These are phyloP conservation scores for Ramalina intermedia DNA, from an alignment of 495 filamentous ascomycete species.

Conservation along the genomic window DNA sequence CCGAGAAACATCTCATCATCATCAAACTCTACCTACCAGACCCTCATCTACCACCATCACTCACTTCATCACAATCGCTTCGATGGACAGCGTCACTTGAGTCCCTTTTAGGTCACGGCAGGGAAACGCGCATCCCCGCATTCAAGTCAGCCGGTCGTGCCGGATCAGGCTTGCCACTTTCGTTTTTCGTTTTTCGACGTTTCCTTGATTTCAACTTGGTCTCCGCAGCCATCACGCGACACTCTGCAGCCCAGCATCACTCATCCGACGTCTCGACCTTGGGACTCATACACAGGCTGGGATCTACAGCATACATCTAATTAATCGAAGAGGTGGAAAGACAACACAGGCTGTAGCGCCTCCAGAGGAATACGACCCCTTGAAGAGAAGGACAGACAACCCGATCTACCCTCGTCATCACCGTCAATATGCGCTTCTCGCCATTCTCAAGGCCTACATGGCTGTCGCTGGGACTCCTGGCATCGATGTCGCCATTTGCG, in stretches of 20 bases:
- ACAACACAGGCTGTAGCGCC: neutral
- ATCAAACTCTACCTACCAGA: neutral
- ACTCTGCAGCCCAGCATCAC: too few species aligned
- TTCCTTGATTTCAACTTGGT: neutral
- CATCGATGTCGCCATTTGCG: constrained; percentile 25
- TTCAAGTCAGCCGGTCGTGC: neutral
- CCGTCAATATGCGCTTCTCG: constrained; percentile 20
- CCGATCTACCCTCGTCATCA: neutral
- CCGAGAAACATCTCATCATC: too few species aligned
- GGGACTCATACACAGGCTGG: neutral
- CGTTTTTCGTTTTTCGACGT: neutral
- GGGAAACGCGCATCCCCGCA: neutral
- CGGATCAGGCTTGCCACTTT: neutral
- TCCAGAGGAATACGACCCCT: neutral
- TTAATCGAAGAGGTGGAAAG: neutral
- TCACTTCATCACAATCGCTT: constrained; percentile 1
- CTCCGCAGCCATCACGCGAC: neutral
- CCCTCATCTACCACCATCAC: neutral
- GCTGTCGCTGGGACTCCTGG: constrained; percentile 23
- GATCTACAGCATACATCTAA: neutral
- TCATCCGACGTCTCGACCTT: neutral
- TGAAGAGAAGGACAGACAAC: neutral
- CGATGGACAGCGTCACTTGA: neutral
- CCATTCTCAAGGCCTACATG: constrained; percentile 11
- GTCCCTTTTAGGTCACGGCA: neutral